Evolutionary conservation across 2,329 filamentous ascomycete genomes (phyloP), one percentile per base, ranked within the genome.

Genomic region (Rasamsonia emersonii): DNA sequence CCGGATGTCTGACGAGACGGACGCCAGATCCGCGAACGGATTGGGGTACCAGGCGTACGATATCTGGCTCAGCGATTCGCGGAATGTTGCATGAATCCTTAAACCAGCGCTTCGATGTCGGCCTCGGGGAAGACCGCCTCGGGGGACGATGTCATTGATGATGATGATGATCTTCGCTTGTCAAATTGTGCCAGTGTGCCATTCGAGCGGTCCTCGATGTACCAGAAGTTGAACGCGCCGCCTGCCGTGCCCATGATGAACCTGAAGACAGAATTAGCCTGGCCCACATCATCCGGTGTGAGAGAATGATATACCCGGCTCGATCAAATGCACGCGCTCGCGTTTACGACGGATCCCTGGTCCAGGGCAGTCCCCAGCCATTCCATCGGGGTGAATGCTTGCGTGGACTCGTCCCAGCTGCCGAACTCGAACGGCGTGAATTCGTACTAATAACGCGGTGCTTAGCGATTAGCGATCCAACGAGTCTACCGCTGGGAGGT

Each of bases 41-140:
- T 43, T 43, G 6, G 38, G 38, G 19, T 36, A 40, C 9, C n/a
- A 10, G 10, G 24, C 24, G 24, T 27, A 27, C 8, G 24, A 9
- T 9, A 8, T 27, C 11, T 8, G 24, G 24, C 9, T 27, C 8
- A 27, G 7, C n/a, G n/a, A n/a, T n/a, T n/a, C n/a, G n/a, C n/a
- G n/a, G n/a, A n/a, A n/a, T n/a, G n/a, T n/a, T n/a, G n/a, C n/a
- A n/a, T n/a, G n/a, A n/a, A n/a, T n/a, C n/a, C n/a, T n/a, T n/a
- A n/a, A n/a, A n/a, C n/a, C n/a, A n/a, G n/a, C n/a, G n/a, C n/a
- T n/a, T n/a, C n/a, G n/a, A n/a, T n/a, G n/a, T n/a, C n/a, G n/a
- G n/a, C n/a, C n/a, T n/a, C n/a, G n/a, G n/a, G n/a, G n/a, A n/a
- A n/a, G n/a, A n/a, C n/a, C n/a, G n/a, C n/a, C n/a, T n/a, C n/a